A percentile compares a stretch with the other conserved stretches of the same genome.
Conservation (phyloP, 2,329 filamentous ascomycete species). For the Xylariaceae sp. region DNA sequence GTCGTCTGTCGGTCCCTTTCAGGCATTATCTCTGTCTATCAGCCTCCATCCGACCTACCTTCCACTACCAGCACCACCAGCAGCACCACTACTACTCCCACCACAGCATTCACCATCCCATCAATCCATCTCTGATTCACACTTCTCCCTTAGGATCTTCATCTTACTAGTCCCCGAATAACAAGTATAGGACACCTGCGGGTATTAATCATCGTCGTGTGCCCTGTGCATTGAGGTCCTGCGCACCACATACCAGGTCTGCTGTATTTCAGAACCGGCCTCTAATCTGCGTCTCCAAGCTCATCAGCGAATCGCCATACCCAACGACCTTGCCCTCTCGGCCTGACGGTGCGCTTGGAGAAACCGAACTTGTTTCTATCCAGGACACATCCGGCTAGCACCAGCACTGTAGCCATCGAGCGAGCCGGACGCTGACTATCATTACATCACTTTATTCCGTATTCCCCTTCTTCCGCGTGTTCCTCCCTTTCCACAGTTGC, state of each 20-base stretch:
- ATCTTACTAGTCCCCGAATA: conserved; percentile 6
- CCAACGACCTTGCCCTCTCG: conserved; percentile 18
- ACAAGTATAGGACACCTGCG: neutral
- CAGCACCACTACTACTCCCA: neutral
- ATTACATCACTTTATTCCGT: conserved; percentile 6
- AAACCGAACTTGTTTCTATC: conserved; percentile 16
- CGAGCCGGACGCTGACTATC: conserved; percentile 19
- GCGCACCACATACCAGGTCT: conserved; percentile 12
- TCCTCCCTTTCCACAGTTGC: conserved; percentile 13
- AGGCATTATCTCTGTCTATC: conserved; percentile 4
- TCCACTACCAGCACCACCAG: conserved; percentile 1
- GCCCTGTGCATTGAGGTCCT: conserved; percentile 4
- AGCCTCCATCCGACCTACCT: conserved; percentile 6
- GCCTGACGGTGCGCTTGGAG: conserved; percentile 25
- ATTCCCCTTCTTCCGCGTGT: neutral
- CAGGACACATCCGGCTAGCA: conserved; percentile 9
- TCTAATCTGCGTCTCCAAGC: conserved; percentile 14
- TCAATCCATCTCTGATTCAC: conserved; percentile 7
- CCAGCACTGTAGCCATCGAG: conserved; percentile 17
- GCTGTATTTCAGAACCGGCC: conserved; percentile 25
- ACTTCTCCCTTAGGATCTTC: conserved; percentile 6
- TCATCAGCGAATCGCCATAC: conserved; percentile 4
- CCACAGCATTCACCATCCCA: conserved; percentile 11
- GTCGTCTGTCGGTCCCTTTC: conserved; percentile 12
- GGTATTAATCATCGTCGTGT: neutral